phyloP scores from a whole-genome alignment of 495 filamentous ascomycete species.

The Pyronema omphalodes region DNA sequence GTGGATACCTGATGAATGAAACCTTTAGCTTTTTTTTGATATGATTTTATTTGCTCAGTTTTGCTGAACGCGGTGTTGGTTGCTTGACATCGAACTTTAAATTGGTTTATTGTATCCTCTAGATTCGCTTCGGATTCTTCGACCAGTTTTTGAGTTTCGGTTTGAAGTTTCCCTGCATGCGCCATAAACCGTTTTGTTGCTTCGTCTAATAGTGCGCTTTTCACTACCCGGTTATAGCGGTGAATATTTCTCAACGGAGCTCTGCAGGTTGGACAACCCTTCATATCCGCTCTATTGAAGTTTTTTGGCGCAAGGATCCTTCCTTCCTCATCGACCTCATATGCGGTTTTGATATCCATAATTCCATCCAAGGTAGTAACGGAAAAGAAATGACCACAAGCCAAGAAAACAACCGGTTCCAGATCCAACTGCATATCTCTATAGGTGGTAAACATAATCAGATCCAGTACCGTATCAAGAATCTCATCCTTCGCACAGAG shows the following conservation, averaged over 20 bases:
- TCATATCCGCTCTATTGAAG: constrained; percentile 35
- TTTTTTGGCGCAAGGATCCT: constrained; percentile 29
- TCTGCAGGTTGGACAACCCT: constrained; percentile 45
- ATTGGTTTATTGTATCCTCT: constrained; percentile 20
- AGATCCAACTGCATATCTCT: constrained; percentile 38
- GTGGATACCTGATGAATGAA: neutral
- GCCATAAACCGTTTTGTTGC: constrained; percentile 48
- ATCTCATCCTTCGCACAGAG: constrained; percentile 30
- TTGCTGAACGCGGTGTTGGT: neutral
- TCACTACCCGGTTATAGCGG: constrained; percentile 48
- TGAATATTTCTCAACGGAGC: constrained; percentile 42
- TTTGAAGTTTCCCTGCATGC: constrained; percentile 21
- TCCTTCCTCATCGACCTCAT: constrained; percentile 32
- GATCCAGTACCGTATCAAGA: constrained; percentile 34
- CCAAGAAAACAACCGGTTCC: constrained; percentile 42
- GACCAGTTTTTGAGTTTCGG: constrained; percentile 22
- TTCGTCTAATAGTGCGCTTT: constrained; percentile 45
- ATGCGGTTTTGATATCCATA: constrained; percentile 44
- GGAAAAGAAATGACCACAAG: constrained; percentile 49
- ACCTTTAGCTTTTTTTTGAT: neutral
- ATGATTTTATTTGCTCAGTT: neutral
- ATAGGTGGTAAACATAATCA: constrained; percentile 33
- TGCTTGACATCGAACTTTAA: constrained; percentile 22
- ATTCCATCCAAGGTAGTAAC: constrained; percentile 43
- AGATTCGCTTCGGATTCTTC: constrained; percentile 22